A percentile compares a stretch with the other conserved stretches of the same genome.
Evolutionary conservation across 495 filamentous ascomycete genomes (phyloP).

Genomic region (Aspergillus baeticus): DNA sequence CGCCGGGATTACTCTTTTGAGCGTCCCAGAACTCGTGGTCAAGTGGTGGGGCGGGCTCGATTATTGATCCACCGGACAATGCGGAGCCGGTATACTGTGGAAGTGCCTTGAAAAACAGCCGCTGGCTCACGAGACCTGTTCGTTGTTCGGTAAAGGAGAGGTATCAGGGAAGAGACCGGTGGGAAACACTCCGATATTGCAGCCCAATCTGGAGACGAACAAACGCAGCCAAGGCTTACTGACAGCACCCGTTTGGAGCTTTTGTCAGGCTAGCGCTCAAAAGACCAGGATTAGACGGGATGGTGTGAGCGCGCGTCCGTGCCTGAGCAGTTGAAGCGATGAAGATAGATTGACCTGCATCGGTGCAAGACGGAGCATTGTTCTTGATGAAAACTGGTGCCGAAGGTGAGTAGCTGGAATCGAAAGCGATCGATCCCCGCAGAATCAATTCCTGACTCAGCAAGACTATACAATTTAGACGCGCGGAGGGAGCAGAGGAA

Average conservation of each 20-base stretch:
- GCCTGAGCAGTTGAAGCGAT: not conserved
- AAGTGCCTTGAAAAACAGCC: not conserved
- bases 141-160: too few relatives aligned
- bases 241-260: not conserved
- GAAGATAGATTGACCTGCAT: not conserved
- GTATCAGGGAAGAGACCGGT: not conserved
- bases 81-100: constrained; percentile 7
- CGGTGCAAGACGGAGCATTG: not conserved
- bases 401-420: constrained; percentile 15
- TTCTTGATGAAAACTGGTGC: not conserved
- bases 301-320: not conserved
- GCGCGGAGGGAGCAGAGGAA: not conserved
- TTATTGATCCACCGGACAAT: constrained; percentile 8
- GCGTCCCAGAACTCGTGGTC: not conserved
- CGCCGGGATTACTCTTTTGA: constrained; percentile 2
- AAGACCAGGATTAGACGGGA: not conserved
- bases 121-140: too few relatives aligned
- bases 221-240: constrained; percentile 1
- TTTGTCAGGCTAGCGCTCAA: not conserved
- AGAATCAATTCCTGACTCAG: constrained; percentile 36
- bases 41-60: constrained; percentile 10
- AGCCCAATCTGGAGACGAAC: not conserved
- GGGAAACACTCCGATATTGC: not conserved
- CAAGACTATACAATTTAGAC: not conserved
- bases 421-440: constrained; percentile 38